Conservation (phyloP, 257 asterid species). For the Solanum corneliomulleri region DNA sequence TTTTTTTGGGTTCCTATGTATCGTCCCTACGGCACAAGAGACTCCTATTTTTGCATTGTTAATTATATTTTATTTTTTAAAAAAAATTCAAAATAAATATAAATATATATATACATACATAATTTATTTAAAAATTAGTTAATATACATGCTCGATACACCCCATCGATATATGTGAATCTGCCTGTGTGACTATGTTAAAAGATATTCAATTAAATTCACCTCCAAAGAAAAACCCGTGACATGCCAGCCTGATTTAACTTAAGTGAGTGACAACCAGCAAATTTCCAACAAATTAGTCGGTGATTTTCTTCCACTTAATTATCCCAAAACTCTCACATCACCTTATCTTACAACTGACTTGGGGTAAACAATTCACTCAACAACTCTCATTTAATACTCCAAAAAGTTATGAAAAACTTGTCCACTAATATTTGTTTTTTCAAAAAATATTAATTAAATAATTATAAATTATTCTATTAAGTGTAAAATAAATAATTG, state of each 20-base stretch:
- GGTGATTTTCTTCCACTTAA: neutral
- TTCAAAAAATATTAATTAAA: no score
- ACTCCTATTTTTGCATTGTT: fast-evolving
- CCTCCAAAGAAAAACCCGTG: neutral
- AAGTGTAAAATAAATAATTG: no score
- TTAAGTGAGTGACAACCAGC: neutral
- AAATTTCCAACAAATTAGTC: neutral
- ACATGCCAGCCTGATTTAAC: neutral
- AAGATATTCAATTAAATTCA: neutral
- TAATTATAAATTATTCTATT: no score
- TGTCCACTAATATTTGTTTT: no score
- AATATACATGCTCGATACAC: no score
- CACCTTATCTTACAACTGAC: neutral
- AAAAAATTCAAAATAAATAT: no score
- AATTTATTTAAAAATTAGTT: no score
- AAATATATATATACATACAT: no score
- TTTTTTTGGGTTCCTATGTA: no score
- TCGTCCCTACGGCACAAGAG: no score
- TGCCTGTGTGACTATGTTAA: neutral
- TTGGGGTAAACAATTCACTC: neutral
- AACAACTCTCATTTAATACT: neutral
- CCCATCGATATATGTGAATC: no score
- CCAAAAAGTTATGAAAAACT: neutral
- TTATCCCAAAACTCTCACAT: neutral
- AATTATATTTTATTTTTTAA: no score